These are phyloP conservation scores for Herpetospermum pedunculosum DNA, from an alignment of 306 rosid genomes.

Conservation along the genomic window DNA sequence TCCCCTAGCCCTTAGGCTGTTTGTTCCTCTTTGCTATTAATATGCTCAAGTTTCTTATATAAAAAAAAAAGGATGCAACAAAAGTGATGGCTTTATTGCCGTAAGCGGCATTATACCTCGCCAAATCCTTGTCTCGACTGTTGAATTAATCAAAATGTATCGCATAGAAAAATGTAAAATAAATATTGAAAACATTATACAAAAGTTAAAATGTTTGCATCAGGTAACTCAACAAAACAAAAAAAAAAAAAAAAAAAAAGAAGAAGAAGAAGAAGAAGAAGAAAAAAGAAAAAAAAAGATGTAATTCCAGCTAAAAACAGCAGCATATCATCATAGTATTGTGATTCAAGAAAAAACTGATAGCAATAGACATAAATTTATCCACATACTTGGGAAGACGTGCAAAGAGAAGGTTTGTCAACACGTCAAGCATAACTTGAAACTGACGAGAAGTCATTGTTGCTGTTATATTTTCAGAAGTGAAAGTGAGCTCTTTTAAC, in stretches of 20 bases:
- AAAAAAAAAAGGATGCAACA: not conserved
- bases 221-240: not conserved
- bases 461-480: conserved; percentile 76
- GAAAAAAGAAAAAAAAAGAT: not conserved
- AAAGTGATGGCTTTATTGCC: not conserved
- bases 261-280: not conserved
- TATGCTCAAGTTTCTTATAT: no score
- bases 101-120: not conserved
- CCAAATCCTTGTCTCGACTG: not conserved
- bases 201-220: not conserved
- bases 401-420: conserved; percentile 90
- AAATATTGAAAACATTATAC: not conserved
- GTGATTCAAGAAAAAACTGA: not conserved
- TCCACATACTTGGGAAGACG: conserved; percentile 79
- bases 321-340: not conserved
- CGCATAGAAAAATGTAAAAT: not conserved
- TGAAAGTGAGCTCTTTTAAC: conserved; percentile 79
- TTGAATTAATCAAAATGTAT: not conserved
- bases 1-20: no score
- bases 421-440: conserved; percentile 90
- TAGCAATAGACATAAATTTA: not conserved
- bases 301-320: not conserved
- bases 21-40: no score
- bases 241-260: not conserved
- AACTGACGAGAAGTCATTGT: conserved; percentile 99